Conservation (phyloP, 495 filamentous ascomycete genomes). For the Cairneyella variabilis region DNA sequence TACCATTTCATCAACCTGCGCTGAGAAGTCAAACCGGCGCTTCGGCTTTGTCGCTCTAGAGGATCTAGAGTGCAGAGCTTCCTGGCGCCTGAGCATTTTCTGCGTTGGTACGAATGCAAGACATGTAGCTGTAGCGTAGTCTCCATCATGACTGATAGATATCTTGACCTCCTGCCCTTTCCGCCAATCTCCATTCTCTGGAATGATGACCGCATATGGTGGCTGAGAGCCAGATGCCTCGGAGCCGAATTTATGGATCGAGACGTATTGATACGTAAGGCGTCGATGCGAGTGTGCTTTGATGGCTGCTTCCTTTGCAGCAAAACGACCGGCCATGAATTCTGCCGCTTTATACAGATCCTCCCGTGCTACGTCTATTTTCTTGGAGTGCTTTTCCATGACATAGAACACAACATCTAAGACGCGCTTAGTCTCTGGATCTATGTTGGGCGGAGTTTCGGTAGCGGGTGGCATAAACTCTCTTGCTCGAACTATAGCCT, state of each 20-base stretch:
- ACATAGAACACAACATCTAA: background rate
- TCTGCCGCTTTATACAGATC: constrained; percentile 17
- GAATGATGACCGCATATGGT: constrained; percentile 12
- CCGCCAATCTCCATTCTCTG: constrained; percentile 9
- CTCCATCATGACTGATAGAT: constrained; percentile 45
- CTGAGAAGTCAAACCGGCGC: too few species aligned
- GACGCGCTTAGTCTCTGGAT: background rate
- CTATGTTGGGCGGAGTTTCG: background rate
- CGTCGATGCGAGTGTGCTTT: constrained; percentile 49
- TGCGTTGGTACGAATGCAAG: background rate
- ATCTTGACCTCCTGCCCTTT: constrained; percentile 25
- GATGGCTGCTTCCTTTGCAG: constrained; percentile 62
- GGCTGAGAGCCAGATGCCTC: constrained; percentile 14
- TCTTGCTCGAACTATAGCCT: too few species aligned
- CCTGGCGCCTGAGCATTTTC: too few species aligned
- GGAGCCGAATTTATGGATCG: constrained; percentile 26
- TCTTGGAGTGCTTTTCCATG: constrained; percentile 1
- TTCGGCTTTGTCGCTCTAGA: too few species aligned
- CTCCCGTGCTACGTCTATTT: background rate
- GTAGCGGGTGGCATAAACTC: too few species aligned
- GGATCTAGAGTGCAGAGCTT: too few species aligned
- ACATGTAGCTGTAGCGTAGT: constrained; percentile 38
- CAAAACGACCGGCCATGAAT: constrained; percentile 55
- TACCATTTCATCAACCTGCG: too few species aligned
- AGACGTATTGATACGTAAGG: constrained; percentile 43